Evolutionary conservation across 1,284 basidiomycete species (phyloP), one percentile per base, ranked within the genome.

Genomic region (Albatrellus sp.): DNA sequence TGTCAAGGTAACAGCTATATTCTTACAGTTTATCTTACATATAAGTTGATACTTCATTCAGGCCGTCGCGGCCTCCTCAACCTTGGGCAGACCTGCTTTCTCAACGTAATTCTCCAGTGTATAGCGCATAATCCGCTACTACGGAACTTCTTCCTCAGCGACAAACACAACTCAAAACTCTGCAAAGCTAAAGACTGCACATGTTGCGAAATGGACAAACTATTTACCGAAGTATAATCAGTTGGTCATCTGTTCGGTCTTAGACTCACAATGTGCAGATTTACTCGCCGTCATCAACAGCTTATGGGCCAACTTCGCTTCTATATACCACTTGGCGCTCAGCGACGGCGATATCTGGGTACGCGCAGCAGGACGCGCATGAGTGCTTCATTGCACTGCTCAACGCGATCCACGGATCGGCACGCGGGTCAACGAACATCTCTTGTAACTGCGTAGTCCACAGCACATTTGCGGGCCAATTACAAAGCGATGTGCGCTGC

Each of bases 341-440:
- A 20, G 83, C 83, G 2, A 61, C 80, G 0, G 90, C 94, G 53
- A 68, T 97, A 3, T 80, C 90, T 7, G 90, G 90, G 1, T 88
- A 97, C 54, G 80, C 89, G 0, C 94, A 98, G 61, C 94, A 97
- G 57, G 93, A 93, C 52, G 89, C 90, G 0, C 90, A 94, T 63
- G 90, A 93, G 62, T 89, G 86, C 59, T 90, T 92, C 63, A 83
- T 90, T 45, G 74, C 81, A 16, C 75, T 78, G 0, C 66, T 91
- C 14, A 88, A 90, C 54, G 79, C 87, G 51, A 85, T 92, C n/a
- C 89, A 93, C 57, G 68, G 70, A n/a, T 82, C 76, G 29, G 80
- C 78, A 16, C 75, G 77, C 37, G 85, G 81, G 0, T 77, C 72
- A 12, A 82, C 80, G 0, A 76, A 75, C 47, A 70, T 83, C 34